These are phyloP conservation scores for Hapsidospora chrysogenum DNA, from an alignment of 495 filamentous ascomycete species.

Conservation along the genomic window DNA sequence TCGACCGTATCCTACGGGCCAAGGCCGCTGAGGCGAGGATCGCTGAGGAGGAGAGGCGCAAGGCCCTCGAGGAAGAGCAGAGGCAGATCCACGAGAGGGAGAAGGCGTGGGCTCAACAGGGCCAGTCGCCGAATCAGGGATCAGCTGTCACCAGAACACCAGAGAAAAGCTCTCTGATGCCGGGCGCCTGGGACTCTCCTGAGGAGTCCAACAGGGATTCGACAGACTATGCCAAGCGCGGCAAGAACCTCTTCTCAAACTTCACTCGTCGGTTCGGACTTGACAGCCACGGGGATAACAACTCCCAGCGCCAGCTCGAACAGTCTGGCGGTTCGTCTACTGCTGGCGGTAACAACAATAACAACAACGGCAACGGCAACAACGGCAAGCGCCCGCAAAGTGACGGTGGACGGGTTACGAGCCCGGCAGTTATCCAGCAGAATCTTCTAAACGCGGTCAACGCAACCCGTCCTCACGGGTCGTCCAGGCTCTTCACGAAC, in stretches of 20 bases:
- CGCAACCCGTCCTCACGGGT: slow-evolving; percentile 65
- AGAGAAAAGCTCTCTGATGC: no score
- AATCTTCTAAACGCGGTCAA: slow-evolving; percentile 70
- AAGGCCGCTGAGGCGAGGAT: slow-evolving; percentile 74
- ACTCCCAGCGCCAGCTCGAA: slow-evolving; percentile 21
- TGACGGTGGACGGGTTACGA: slow-evolving; percentile 31
- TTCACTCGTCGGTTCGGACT: slow-evolving; percentile 49
- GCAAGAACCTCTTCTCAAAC: slow-evolving; percentile 43
- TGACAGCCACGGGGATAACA: slow-evolving; percentile 20
- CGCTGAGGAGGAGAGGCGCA: slow-evolving; percentile 63
- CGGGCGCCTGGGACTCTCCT: slow-evolving; percentile 52
- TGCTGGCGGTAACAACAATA: background rate
- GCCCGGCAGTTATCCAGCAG: slow-evolving; percentile 35
- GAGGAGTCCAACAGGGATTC: slow-evolving; percentile 19
- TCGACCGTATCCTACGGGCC: slow-evolving; percentile 72
- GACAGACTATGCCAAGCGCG: slow-evolving; percentile 8
- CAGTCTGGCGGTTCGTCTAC: background rate
- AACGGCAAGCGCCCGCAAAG: slow-evolving; percentile 2
- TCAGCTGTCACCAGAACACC: no score
- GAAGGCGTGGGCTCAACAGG: slow-evolving; percentile 28
- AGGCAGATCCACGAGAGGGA: slow-evolving; percentile 40
- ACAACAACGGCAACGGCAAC: background rate
- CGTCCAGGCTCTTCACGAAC: slow-evolving; percentile 47
- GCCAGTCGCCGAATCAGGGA: slow-evolving; percentile 12
- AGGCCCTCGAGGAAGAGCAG: slow-evolving; percentile 61